These are phyloP conservation scores for Closterium sp. DNA, from an alignment of 139 green algal genomes.

Conservation along the genomic window DNA sequence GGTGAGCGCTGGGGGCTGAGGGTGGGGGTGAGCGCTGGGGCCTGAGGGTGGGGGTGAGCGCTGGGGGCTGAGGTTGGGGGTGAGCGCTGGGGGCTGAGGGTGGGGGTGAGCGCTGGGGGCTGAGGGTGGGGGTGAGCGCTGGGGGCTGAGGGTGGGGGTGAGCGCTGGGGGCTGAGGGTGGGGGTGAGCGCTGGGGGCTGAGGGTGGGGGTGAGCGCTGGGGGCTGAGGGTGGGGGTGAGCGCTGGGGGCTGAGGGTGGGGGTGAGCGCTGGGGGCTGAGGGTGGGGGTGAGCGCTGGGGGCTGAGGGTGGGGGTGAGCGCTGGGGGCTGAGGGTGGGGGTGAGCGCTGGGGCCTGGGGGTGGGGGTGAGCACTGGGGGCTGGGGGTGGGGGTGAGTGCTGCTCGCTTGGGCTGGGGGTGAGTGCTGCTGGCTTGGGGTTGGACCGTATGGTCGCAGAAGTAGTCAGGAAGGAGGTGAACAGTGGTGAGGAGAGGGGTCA, in stretches of 20 bases:
- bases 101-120: no score
- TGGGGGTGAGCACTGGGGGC: neutral
- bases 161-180: slow-evolving; percentile 69
- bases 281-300: neutral
- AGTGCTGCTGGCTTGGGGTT: no score
- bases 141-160: neutral
- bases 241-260: no score
- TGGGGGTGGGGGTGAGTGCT: neutral
- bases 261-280: no score
- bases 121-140: neutral
- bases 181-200: slow-evolving; percentile 76
- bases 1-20: neutral
- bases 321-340: neutral
- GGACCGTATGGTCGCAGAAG: no score
- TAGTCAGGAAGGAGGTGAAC: no score
- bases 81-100: no score
- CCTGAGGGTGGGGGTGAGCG: neutral
- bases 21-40: neutral
- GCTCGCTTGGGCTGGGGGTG: no score
- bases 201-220: slow-evolving; percentile 72
- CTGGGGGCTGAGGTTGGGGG: no score
- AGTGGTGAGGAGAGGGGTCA: no score
- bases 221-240: slow-evolving; percentile 71
- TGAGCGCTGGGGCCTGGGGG: neutral
- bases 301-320: neutral